A percentile compares a stretch with the other conserved stretches of the same genome.
Conservation (phyloP, 345 rosid species). For the Iberis pinnata region DNA sequence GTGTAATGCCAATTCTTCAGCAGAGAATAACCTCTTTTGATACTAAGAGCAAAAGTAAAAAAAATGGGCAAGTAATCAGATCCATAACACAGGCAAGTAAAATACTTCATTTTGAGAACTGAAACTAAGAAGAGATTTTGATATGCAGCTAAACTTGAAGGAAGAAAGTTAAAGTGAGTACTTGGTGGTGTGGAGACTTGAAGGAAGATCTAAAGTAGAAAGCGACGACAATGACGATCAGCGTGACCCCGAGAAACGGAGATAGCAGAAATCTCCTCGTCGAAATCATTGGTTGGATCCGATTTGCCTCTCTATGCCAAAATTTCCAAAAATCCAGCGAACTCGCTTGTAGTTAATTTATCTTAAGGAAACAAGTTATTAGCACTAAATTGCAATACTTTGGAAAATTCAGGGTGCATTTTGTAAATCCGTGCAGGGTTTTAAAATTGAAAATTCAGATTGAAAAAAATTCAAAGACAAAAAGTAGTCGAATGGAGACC, state of each 20-base stretch:
- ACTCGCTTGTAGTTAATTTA: neutral
- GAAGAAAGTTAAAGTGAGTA: constrained; percentile 4
- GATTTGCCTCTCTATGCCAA: constrained; percentile 8
- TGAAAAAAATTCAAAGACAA: too few relatives aligned
- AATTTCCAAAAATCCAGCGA: neutral
- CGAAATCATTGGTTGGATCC: constrained; percentile 25
- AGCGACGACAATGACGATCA: constrained; percentile 42
- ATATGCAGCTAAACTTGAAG: neutral
- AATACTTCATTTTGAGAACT: too few relatives aligned
- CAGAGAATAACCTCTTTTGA: constrained; percentile 53
- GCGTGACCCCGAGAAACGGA: constrained; percentile 37
- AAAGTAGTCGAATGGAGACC: too few relatives aligned
- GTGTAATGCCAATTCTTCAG: constrained; percentile 60
- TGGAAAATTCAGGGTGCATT: neutral
- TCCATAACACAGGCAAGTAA: too few relatives aligned
- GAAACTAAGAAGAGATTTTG: too few relatives aligned
- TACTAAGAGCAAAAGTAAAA: neutral
- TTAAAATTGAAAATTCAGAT: too few relatives aligned
- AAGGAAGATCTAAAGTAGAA: constrained; percentile 37
- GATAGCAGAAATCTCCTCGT: constrained; percentile 27
- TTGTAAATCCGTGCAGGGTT: too few relatives aligned
- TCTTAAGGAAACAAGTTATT: neutral
- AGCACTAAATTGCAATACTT: neutral
- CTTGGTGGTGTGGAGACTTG: constrained; percentile 37
- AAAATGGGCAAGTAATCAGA: too few relatives aligned